phyloP scores from a whole-genome alignment of 1,284 basidiomycete species.

The Lignosus rhinocerotis region DNA sequence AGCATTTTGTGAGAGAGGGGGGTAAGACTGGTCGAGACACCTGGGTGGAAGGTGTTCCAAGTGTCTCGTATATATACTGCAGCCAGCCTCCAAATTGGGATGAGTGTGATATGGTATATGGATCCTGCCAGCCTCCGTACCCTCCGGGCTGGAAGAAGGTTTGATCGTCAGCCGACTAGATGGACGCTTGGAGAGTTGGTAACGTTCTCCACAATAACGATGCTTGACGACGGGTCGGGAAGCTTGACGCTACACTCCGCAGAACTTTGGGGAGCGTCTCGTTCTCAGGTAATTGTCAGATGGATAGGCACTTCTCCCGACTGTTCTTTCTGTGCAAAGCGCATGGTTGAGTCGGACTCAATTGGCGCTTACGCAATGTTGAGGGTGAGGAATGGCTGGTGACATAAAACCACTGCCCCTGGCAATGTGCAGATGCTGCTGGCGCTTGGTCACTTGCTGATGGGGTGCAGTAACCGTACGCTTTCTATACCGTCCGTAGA shows the following conservation, averaged over 20 bases:
- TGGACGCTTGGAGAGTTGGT: not conserved
- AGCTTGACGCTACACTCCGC: not conserved
- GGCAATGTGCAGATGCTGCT: not conserved
- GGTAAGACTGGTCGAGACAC: constrained; percentile 1
- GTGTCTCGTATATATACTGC: constrained; percentile 11
- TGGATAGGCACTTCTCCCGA: not conserved
- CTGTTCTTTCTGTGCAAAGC: not conserved
- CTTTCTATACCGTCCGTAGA: not conserved
- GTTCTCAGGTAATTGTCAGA: constrained; percentile 17
- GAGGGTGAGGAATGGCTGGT: not conserved
- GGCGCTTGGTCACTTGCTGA: not conserved
- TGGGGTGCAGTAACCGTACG: not conserved
- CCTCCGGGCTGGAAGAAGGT: constrained; percentile 6
- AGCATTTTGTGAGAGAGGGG: constrained; percentile 9
- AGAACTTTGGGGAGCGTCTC: not conserved
- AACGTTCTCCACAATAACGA: constrained; percentile 15
- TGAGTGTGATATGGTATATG: not conserved
- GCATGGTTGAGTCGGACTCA: not conserved
- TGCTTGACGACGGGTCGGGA: constrained; percentile 18
- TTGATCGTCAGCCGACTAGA: constrained; percentile 8
- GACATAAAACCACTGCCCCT: not conserved
- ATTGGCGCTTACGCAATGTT: not conserved
- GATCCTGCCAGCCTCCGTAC: constrained; percentile 1
- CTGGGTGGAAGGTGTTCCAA: not conserved
- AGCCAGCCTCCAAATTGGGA: constrained; percentile 13